phyloP scores from a whole-genome alignment of 2,329 filamentous ascomycete species.

The Hymenoscyphus linearis region DNA sequence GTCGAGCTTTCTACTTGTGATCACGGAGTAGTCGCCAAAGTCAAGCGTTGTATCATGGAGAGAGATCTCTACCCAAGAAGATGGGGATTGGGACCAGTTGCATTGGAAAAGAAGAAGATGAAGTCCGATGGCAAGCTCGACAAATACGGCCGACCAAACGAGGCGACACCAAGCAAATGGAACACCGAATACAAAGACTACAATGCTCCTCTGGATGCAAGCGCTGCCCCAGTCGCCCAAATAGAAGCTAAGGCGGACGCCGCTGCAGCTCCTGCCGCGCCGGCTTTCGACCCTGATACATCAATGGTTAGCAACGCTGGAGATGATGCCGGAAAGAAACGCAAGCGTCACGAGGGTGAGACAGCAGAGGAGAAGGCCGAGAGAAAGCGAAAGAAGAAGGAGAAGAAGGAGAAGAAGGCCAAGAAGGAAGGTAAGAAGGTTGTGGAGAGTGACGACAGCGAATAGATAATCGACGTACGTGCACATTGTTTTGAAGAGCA shows the following conservation, averaged over 20 bases:
- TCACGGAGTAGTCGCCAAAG: slow-evolving; percentile 95
- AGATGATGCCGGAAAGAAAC: slow-evolving; percentile 64
- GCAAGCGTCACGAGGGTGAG: slow-evolving; percentile 75
- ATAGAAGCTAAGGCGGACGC: slow-evolving; percentile 36
- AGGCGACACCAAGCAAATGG: slow-evolving; percentile 91
- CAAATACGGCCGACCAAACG: slow-evolving; percentile 92
- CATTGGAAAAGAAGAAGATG: slow-evolving; percentile 98
- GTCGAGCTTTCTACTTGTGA: slow-evolving; percentile 96
- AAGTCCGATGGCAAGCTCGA: slow-evolving; percentile 97
- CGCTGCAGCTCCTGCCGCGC: slow-evolving; percentile 34
- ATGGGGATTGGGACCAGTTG: slow-evolving; percentile 93
- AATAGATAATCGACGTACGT: slow-evolving; percentile 31
- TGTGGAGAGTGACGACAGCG: slow-evolving; percentile 40
- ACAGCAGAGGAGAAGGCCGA: slow-evolving; percentile 58
- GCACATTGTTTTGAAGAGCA: background rate
- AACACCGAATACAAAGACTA: slow-evolving; percentile 89
- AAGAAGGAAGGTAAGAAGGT: slow-evolving; percentile 38
- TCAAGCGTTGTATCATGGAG: slow-evolving; percentile 99
- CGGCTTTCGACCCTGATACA: slow-evolving; percentile 37
- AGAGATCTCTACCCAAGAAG: slow-evolving; percentile 92
- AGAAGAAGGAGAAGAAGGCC: slow-evolving; percentile 47
- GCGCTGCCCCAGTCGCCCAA: slow-evolving; percentile 39
- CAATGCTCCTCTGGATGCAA: slow-evolving; percentile 47
- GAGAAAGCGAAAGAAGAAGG: slow-evolving; percentile 46
- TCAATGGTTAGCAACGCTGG: slow-evolving; percentile 47